Conservation (phyloP, 2,329 filamentous ascomycete species). For the Xylaria sp. region DNA sequence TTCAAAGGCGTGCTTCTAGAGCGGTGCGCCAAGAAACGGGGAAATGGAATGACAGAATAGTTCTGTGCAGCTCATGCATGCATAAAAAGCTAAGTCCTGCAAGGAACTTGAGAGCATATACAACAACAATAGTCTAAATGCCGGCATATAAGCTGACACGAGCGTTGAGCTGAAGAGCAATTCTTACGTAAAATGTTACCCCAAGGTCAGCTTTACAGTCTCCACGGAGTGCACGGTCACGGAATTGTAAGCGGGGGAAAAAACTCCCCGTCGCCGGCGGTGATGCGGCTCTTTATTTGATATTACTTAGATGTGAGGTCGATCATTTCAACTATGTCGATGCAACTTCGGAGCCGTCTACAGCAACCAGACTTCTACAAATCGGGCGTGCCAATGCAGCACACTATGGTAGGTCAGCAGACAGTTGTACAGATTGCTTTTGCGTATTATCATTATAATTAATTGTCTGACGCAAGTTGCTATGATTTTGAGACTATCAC, state of each 20-base stretch:
- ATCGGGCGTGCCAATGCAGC: not conserved
- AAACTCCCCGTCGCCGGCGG: not conserved
- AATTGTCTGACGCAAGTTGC: too few relatives aligned
- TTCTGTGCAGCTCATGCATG: not conserved
- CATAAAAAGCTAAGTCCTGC: not conserved
- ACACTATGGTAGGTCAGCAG: not conserved
- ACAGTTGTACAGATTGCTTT: not conserved
- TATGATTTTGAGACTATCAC: too few relatives aligned
- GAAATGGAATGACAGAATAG: not conserved
- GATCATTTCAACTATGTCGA: not conserved
- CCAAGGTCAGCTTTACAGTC: not conserved
- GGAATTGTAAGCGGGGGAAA: slow-evolving; percentile 7
- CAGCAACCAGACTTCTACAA: not conserved
- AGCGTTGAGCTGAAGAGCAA: slow-evolving; percentile 2
- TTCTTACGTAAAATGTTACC: slow-evolving; percentile 17
- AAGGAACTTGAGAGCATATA: not conserved
- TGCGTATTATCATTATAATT: too few relatives aligned
- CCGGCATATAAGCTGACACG: not conserved
- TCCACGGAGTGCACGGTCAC: not conserved
- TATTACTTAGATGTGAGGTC: not conserved
- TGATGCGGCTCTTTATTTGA: slow-evolving; percentile 17
- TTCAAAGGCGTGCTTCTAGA: not conserved
- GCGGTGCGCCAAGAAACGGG: not conserved
- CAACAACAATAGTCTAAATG: not conserved
- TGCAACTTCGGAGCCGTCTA: not conserved